Base-by-base conservation (phyloP, 805 yeast genomes). In the Nakazawaea ishiwadae region DNA sequence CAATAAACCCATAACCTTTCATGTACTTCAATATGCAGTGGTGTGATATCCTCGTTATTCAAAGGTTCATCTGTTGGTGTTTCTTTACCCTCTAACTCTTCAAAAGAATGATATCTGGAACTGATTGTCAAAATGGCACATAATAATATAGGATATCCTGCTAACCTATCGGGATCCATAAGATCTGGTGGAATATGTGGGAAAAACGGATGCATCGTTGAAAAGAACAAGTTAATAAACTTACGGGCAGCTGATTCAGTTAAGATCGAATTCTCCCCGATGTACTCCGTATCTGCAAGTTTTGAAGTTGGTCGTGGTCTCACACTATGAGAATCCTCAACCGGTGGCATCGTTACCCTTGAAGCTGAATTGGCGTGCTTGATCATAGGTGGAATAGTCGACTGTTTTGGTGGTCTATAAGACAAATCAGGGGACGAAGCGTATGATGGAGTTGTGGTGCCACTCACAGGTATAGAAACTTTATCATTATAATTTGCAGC, bases 201-300 rank as follows among this genome's bases (percentile, higher is more conserved):
- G 62, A 84, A 90, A 58, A 79, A 90, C 2, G 96, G 96, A 59
- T 87, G 95, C 79, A 90, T 75, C 3, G 88, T 77, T 4, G 76
- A 59, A 56, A 86, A 86, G 59, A 85, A 90, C 40, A 79, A 56
- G 29, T 71, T 67, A 19, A 84, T 73, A 24, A 81, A 59, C 37
- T 60, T 62, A 35, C 66, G 71, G 2, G 90, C 87, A 53, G 82
- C 87, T 0, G 52, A 56, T 47, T 77, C 88, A 0, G 84, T 68
- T 12, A 90, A 54, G 39, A 87, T 68, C 17, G 76, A 75, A 32
- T 62, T 58, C 3, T 63, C 59, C 4, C 84, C 82, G 36, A 86
- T 81, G 49, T 81, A 84, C 34, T 80, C 87, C 34, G 82, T 74
- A 49, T 75, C 81, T 0, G 77, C 61, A 14, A 86, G 54, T 36